Conservation (phyloP, 1,139 yeast genomes). For the Yamadazyma mexicana region DNA sequence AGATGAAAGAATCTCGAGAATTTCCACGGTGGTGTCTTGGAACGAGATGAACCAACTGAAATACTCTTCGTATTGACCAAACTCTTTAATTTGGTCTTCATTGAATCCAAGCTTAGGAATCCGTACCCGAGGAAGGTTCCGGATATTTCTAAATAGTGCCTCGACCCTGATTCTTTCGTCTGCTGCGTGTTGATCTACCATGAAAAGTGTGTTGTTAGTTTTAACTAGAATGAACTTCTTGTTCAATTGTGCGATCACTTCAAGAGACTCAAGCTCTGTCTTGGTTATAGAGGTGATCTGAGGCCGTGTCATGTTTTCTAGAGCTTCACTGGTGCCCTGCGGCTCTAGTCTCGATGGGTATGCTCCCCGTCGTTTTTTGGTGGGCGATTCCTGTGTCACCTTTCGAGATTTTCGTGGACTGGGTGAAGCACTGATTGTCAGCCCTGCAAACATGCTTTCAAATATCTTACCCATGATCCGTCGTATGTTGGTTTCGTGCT, state of each 20-base stretch:
- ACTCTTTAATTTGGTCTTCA: not conserved
- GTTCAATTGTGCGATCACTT: constrained; percentile 53
- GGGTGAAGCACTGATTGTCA: not conserved
- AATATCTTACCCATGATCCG: constrained; percentile 29
- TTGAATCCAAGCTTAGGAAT: constrained; percentile 8
- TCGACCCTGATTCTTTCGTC: constrained; percentile 71
- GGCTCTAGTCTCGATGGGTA: too few species aligned
- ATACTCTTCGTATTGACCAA: not conserved
- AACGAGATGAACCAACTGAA: constrained; percentile 2
- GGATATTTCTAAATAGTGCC: constrained; percentile 28
- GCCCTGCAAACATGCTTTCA: constrained; percentile 19
- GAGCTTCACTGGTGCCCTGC: too few species aligned
- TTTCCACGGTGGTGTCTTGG: not conserved
- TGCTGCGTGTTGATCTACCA: constrained; percentile 77
- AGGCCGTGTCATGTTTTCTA: too few species aligned
- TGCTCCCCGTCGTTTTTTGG: not conserved
- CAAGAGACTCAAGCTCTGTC: constrained; percentile 13
- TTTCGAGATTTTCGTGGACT: not conserved
- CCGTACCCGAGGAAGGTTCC: constrained; percentile 4
- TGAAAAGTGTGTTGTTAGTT: constrained; percentile 25
- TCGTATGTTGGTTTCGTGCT: constrained; percentile 25
- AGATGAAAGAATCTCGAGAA: not conserved
- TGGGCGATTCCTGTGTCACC: not conserved
- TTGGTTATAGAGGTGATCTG: not conserved
- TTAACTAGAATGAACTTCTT: constrained; percentile 54